phyloP scores from a whole-genome alignment of 495 filamentous ascomycete genomes.

The Neurospora sp. region DNA sequence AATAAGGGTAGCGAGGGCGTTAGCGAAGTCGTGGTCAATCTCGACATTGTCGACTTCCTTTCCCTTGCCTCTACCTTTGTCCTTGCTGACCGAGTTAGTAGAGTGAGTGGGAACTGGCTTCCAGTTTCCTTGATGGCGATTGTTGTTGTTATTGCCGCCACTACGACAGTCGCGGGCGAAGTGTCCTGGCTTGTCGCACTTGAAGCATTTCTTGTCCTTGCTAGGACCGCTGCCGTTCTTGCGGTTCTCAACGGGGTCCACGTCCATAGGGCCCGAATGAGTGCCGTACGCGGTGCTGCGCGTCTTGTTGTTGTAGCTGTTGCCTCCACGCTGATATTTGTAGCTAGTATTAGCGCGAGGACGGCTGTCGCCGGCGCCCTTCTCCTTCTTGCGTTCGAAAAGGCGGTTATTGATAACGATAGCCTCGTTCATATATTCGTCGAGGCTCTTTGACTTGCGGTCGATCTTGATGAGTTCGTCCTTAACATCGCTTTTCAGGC shows the following conservation, averaged over 20 bases:
- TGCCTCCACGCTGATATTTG: background rate
- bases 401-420: background rate
- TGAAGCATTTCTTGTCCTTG: background rate
- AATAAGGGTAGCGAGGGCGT: background rate
- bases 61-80: too few relatives aligned
- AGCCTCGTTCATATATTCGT: background rate
- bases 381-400: background rate
- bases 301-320: background rate
- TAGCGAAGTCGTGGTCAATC: background rate
- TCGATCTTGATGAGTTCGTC: background rate
- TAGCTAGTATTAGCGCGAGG: background rate
- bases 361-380: background rate
- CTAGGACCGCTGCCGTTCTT: background rate
- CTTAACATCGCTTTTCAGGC: background rate
- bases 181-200: background rate
- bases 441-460: background rate
- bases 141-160: background rate
- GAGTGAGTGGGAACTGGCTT: background rate
- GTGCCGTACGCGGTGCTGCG: background rate
- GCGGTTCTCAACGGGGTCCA: background rate
- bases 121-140: background rate
- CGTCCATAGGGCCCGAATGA: rapidly evolving
- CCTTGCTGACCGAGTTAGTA: background rate
- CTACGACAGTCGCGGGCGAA: background rate
- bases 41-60: background rate